A percentile compares a stretch with the other conserved stretches of the same genome.
These are phyloP conservation scores for Colletotrichum somersetense DNA, from an alignment of 2,329 filamentous ascomycete species.

Conservation along the genomic window DNA sequence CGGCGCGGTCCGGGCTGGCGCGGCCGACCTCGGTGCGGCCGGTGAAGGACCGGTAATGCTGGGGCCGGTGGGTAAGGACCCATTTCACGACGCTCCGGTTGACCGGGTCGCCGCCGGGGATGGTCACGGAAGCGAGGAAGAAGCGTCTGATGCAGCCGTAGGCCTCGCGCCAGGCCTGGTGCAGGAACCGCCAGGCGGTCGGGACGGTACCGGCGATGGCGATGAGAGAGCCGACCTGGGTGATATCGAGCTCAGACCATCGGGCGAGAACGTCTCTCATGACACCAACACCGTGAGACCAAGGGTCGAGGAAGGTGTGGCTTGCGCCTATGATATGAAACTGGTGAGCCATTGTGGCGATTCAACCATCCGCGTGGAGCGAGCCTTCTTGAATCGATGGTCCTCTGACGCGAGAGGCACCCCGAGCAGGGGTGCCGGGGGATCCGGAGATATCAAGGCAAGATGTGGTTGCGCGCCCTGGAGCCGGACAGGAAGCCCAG, in stretches of 20 bases:
- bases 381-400: not conserved
- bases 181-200: constrained; percentile 55
- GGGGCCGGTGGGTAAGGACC: constrained; percentile 56
- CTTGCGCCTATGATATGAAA: constrained; percentile 39
- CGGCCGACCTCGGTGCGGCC: constrained; percentile 56
- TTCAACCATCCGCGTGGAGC: not conserved
- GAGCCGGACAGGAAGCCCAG: not conserved
- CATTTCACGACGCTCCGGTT: constrained; percentile 60
- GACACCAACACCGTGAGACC: constrained; percentile 50
- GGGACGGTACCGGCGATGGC: constrained; percentile 59
- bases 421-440: constrained; percentile 15
- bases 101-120: constrained; percentile 59
- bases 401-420: not conserved
- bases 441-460: not conserved
- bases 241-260: constrained; percentile 61
- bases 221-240: constrained; percentile 59
- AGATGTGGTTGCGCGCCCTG: not conserved
- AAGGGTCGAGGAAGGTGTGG: constrained; percentile 47
- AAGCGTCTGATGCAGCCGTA: constrained; percentile 57
- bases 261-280: constrained; percentile 53
- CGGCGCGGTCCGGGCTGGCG: constrained; percentile 52
- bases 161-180: constrained; percentile 52
- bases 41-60: constrained; percentile 58
- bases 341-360: constrained; percentile 31
- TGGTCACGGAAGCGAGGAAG: constrained; percentile 59